Conservation (phyloP, 2,329 filamentous ascomycete genomes). For the Fonsecaea nubica region DNA sequence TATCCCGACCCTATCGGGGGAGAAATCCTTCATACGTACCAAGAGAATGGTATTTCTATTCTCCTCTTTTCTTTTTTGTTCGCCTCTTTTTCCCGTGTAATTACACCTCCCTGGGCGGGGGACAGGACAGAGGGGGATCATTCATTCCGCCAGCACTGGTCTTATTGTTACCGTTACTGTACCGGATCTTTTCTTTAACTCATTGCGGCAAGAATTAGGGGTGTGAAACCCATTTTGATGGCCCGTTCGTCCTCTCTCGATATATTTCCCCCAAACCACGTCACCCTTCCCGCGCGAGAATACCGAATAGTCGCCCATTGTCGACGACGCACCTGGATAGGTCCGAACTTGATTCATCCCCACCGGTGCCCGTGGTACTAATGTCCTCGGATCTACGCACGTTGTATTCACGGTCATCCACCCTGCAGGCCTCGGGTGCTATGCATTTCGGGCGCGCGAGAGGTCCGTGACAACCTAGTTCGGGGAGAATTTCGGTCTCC, state of each 20-base stretch:
- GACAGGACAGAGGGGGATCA: too few relatives aligned
- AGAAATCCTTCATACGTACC: too few relatives aligned
- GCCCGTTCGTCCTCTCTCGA: neutral
- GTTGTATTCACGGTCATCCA: neutral
- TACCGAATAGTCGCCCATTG: conserved; percentile 22
- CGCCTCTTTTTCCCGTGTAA: too few relatives aligned
- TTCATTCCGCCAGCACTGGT: too few relatives aligned
- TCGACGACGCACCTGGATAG: conserved; percentile 15
- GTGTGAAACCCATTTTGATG: neutral
- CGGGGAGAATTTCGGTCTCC: conserved; percentile 19
- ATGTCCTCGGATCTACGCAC: neutral
- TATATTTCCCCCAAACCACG: neutral
- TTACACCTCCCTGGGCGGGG: too few relatives aligned
- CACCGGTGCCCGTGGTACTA: neutral
- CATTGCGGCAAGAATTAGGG: too few relatives aligned
- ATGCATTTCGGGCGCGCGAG: neutral
- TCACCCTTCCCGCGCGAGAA: conserved; percentile 10
- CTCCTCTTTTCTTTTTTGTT: too few relatives aligned
- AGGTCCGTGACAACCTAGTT: conserved; percentile 16
- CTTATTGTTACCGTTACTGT: too few relatives aligned
- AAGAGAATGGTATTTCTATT: too few relatives aligned
- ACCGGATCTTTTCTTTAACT: too few relatives aligned
- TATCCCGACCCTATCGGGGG: too few relatives aligned
- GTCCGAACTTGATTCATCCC: neutral
- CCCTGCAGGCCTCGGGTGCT: neutral